Evolutionary conservation across 2,329 filamentous ascomycete genomes (phyloP), one percentile per base, ranked within the genome.

Genomic region (Sarocladiaceae sp.): DNA sequence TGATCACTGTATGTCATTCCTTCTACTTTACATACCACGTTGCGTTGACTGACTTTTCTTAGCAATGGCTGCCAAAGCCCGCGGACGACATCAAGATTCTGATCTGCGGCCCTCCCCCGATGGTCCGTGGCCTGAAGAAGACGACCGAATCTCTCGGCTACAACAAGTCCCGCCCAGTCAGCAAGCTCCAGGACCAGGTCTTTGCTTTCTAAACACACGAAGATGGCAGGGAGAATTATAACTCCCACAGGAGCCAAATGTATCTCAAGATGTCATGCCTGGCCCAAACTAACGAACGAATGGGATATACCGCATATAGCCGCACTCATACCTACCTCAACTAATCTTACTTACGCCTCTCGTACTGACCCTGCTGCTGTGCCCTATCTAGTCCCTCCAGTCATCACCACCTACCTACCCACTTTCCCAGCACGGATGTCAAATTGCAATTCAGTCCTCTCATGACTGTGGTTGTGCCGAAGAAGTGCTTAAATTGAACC

Each of bases 91-190:
- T 95, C 70, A 97, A 97, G 80, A 78, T 98, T 55, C 76, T 97
- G 48, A 76, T 97, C 54, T 98, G 93, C 62, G 93, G 93, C 45
- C 93, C 93, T 47, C 93, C 93, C 46, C 93, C 93, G 42, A 98
- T 98, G 93, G 78, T 97, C 52, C 86, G 85, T 58, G 91, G 89
- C 43, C 84, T 97, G 74, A 98, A 98, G 85, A 97, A 97, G 78
- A 80, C 88, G 6, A 84, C 90, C 42, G 88, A 94, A 69, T 76
- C 80, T 51, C 76, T 97, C 16, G 93, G 93, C 47, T 98, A 85
- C 74, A 78, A 87, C 61, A 97, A 97, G 77, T 87, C 93, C 33
- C 81, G 83, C 49, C 88, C 91, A 34, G 90, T 97, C 58, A 96
- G 90, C 82, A 97, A 97, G 80, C 82, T 97, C 44, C 86, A 91